A percentile compares a stretch with the other conserved stretches of the same genome.
Evolutionary conservation across 192 early-diverging fungal genomes (phyloP).

Genomic region (Mortierella antarctica): DNA sequence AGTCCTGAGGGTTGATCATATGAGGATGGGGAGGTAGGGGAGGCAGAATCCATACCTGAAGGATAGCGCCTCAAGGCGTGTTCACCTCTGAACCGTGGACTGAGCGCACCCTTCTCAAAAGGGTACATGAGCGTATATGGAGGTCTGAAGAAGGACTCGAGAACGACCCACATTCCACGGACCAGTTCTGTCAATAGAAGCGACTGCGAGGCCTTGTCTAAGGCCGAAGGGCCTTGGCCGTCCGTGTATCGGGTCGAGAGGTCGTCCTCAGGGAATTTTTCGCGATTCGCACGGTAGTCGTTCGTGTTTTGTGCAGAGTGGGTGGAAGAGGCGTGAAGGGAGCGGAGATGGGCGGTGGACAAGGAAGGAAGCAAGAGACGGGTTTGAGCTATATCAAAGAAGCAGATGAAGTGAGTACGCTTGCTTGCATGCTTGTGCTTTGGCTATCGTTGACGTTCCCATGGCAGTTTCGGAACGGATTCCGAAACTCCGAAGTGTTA

Average conservation of each 20-base stretch:
- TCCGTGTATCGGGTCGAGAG: slow-evolving; percentile 32
- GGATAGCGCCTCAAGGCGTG: slow-evolving; percentile 96
- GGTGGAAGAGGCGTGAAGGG: slow-evolving; percentile 34
- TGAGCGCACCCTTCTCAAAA: slow-evolving; percentile 93
- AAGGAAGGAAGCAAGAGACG: slow-evolving; percentile 40
- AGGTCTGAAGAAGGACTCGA: slow-evolving; percentile 94
- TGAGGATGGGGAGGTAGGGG: too few relatives aligned
- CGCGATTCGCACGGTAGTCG: slow-evolving; percentile 51
- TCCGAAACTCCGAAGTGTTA: too few relatives aligned
- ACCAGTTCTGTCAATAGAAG: slow-evolving; percentile 93
- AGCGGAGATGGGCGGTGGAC: slow-evolving; percentile 2
- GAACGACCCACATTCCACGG: slow-evolving; percentile 90
- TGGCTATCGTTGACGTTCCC: too few relatives aligned
- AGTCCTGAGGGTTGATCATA: background rate
- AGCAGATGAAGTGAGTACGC: too few relatives aligned
- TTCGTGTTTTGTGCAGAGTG: slow-evolving; percentile 42
- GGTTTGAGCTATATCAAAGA: slow-evolving; percentile 24
- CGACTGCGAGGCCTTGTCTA: slow-evolving; percentile 74
- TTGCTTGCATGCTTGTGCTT: too few relatives aligned
- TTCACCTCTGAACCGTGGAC: slow-evolving; percentile 95
- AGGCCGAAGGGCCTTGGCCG: slow-evolving; percentile 33
- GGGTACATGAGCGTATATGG: slow-evolving; percentile 98
- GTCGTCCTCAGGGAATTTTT: slow-evolving; percentile 51
- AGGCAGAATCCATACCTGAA: slow-evolving; percentile 67
- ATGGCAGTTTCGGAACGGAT: too few relatives aligned